phyloP scores from a whole-genome alignment of 257 asterid genomes.

The Nicotiana undulata region DNA sequence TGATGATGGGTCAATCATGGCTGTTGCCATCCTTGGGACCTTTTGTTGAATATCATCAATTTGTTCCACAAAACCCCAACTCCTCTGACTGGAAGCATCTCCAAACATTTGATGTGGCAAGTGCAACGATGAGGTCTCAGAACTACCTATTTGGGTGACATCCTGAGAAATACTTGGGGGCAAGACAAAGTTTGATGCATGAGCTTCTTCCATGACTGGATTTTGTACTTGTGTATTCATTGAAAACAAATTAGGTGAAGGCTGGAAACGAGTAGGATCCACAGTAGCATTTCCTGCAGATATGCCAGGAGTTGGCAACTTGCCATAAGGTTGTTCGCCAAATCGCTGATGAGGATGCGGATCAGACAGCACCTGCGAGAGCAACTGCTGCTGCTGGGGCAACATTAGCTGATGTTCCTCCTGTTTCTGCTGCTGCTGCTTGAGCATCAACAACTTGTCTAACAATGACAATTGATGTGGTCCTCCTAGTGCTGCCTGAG shows the following conservation, averaged over 20 bases:
- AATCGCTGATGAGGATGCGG: constrained; percentile 46
- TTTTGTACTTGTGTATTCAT: constrained; percentile 39
- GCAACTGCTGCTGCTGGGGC: constrained; percentile 77
- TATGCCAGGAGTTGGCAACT: constrained; percentile 42
- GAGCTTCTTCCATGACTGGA: constrained; percentile 32
- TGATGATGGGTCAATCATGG: constrained; percentile 19
- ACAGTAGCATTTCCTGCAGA: constrained; percentile 41
- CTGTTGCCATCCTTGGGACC: constrained; percentile 13
- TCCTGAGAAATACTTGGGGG: constrained; percentile 47
- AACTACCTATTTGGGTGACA: constrained; percentile 27
- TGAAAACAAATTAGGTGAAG: constrained; percentile 39
- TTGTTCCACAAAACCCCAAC: constrained; percentile 40
- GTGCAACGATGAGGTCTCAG: constrained; percentile 34
- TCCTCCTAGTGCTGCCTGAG: constrained; percentile 60
- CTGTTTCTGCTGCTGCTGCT: constrained; percentile 71
- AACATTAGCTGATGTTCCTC: constrained; percentile 59
- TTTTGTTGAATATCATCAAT: constrained; percentile 26
- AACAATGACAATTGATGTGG: constrained; percentile 54
- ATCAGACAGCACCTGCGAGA: constrained; percentile 61
- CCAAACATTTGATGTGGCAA: constrained; percentile 48
- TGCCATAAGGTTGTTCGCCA: constrained; percentile 45
- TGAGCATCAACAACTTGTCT: constrained; percentile 63
- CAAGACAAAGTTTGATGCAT: constrained; percentile 25
- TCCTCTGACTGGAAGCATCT: constrained; percentile 23
- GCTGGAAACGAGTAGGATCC: constrained; percentile 48